Conservation (phyloP, 2,329 filamentous ascomycete species). For the Periglandula ipomoeae region DNA sequence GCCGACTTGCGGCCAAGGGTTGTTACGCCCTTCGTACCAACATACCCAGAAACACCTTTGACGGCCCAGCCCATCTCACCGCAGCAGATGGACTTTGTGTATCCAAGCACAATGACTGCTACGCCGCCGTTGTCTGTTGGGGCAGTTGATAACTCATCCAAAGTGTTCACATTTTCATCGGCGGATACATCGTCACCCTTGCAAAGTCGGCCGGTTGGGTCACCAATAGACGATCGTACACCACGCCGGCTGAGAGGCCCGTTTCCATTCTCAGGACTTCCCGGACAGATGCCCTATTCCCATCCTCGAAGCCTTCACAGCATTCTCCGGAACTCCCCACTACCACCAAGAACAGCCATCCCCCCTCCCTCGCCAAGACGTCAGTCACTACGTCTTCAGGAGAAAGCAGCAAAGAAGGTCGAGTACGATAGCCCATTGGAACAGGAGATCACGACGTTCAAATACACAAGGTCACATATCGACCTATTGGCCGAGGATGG, state of each 20-base stretch:
- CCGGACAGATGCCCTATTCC: constrained; percentile 37
- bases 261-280: not conserved
- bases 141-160: constrained; percentile 31
- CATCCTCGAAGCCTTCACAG: constrained; percentile 51
- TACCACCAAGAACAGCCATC: constrained; percentile 41
- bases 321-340: constrained; percentile 57
- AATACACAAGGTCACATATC: constrained; percentile 53
- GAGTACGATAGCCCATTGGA: constrained; percentile 54
- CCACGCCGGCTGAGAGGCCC: constrained; percentile 8
- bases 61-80: constrained; percentile 43
- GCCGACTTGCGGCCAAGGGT: constrained; percentile 23
- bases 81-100: constrained; percentile 33
- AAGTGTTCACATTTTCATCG: constrained; percentile 37
- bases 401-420: constrained; percentile 46
- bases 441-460: constrained; percentile 54
- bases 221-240: constrained; percentile 12
- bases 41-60: constrained; percentile 44
- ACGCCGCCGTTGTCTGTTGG: constrained; percentile 50
- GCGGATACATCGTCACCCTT: constrained; percentile 18
- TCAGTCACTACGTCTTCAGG: constrained; percentile 44
- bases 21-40: constrained; percentile 35
- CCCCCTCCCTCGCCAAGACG: constrained; percentile 44
- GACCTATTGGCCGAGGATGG: constrained; percentile 51
- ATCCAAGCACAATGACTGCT: constrained; percentile 49
- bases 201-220: not conserved